These are phyloP conservation scores for Salinomyces thailandicus DNA, from an alignment of 2,329 filamentous ascomycete genomes.

Conservation along the genomic window DNA sequence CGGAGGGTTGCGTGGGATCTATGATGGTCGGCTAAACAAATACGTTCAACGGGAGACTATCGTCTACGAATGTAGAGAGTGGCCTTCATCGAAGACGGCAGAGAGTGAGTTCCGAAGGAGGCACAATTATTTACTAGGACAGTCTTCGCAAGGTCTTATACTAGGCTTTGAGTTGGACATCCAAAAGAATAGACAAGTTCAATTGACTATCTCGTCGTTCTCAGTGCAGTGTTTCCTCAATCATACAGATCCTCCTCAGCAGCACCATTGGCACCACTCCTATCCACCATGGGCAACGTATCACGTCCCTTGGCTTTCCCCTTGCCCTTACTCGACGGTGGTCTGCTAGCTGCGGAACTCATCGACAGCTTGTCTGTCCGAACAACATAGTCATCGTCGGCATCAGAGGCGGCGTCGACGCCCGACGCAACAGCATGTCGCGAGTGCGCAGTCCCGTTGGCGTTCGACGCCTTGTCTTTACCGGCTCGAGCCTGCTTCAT, in stretches of 20 bases:
- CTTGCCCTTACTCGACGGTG: constrained; percentile 3
- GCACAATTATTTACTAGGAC: no score
- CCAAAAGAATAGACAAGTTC: no score
- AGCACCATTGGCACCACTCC: constrained; percentile 28
- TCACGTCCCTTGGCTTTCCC: constrained; percentile 30
- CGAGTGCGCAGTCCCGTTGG: not conserved
- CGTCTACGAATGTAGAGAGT: no score
- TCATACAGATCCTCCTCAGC: constrained; percentile 36
- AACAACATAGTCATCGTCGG: constrained; percentile 36
- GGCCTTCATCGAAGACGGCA: no score
- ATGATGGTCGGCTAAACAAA: no score
- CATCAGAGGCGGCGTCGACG: constrained; percentile 17
- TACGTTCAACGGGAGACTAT: no score
- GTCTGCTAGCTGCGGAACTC: constrained; percentile 10
- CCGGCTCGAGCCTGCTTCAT: constrained; percentile 3
- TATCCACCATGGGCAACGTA: constrained; percentile 20
- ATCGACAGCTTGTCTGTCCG: constrained; percentile 28
- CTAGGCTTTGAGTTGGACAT: no score
- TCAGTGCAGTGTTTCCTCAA: no score
- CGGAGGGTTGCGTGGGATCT: no score
- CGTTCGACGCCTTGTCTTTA: constrained; percentile 1
- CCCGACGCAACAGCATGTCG: constrained; percentile 4
- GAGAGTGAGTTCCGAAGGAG: no score
- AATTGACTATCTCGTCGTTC: no score
- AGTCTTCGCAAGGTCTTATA: no score